Evolutionary conservation across 805 yeast species (phyloP), one percentile per base, ranked within the genome.

Genomic region (Lipomyces sp.): DNA sequence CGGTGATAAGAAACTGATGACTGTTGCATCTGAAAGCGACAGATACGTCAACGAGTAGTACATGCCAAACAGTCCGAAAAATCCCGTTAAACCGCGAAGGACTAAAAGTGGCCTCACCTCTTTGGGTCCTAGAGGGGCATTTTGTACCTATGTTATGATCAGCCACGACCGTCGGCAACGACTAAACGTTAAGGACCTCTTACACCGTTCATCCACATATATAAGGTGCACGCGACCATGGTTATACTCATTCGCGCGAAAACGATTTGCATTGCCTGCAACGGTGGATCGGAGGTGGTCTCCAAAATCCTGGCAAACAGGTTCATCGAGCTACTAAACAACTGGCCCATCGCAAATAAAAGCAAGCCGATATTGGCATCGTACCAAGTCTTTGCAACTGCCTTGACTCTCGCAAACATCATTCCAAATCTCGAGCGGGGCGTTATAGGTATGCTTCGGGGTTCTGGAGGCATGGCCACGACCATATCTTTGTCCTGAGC

Each of bases 211-310:
- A 80, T 71, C 61, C 76, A 76, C 86, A 89, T 84, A 74, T 87
- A 89, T 0, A 78, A 60, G 37, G 85, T 72, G 66, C 94, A 87
- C 24, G 87, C 84, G 0, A 80, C 58, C 65, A 85, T 84, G 0
- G 97, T 93, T 65, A 91, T 83, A 30, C 78, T 62, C 97, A 91
- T 92, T 64, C 98, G 83, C 2, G 85, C 87, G 70, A 90, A 84
- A 51, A 92, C 80, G 62, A 92, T 89, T 76, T 92, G 96, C 39
- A 90, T 77, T 0, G 97, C 96, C 73, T 88, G 87, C 70, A 91
- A 83, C 4, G 90, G 89, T 62, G 87, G 84, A 63, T 82, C 86
- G 18, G 83, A 80, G 71, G 88, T 90, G 0, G 89, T 85, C 67
- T 87, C 90, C 59, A 91, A 77, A n/a, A 91, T 77, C 74, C 90